These are phyloP conservation scores for Phytophthora aleatoria DNA, from an alignment of 352 stramenopile genomes.

Conservation along the genomic window DNA sequence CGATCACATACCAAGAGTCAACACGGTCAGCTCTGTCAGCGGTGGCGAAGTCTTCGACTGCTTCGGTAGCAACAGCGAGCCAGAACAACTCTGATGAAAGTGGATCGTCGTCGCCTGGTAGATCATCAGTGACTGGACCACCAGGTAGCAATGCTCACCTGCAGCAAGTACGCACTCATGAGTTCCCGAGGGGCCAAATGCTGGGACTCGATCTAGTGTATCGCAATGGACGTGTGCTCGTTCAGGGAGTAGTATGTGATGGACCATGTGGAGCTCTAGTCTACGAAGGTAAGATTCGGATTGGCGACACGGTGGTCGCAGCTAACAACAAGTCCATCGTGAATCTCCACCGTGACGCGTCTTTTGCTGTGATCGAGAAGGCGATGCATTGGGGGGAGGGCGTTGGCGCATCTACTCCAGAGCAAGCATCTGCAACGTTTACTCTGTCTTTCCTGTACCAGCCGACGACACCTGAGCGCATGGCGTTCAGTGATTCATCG, in stretches of 20 bases:
- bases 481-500: slow-evolving; percentile 31
- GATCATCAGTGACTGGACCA: slow-evolving; percentile 10
- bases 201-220: slow-evolving; percentile 88
- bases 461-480: slow-evolving; percentile 36
- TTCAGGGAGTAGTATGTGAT: slow-evolving; percentile 77
- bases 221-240: slow-evolving; percentile 69
- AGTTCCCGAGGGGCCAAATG: slow-evolving; percentile 57
- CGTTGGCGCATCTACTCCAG: slow-evolving; percentile 14
- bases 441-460: slow-evolving; percentile 79
- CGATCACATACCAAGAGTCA: slow-evolving; percentile 76
- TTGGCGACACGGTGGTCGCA: slow-evolving; percentile 80
- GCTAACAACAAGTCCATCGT: slow-evolving; percentile 82
- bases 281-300: slow-evolving; percentile 68
- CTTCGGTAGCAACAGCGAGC: slow-evolving; percentile 9
- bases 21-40: slow-evolving; percentile 77
- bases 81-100: slow-evolving; percentile 22
- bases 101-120: slow-evolving; percentile 6
- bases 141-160: slow-evolving; percentile 31
- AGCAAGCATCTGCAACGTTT: slow-evolving; percentile 39
- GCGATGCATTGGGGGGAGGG: slow-evolving; percentile 48
- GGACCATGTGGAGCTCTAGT: slow-evolving; percentile 63
- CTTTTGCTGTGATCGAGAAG: slow-evolving; percentile 77
- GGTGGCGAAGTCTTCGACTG: slow-evolving; percentile 50
- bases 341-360: slow-evolving; percentile 81
- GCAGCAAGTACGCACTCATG: slow-evolving; percentile 66